These are phyloP conservation scores for Solanum sejunctum DNA, from an alignment of 257 asterid species.

Conservation along the genomic window DNA sequence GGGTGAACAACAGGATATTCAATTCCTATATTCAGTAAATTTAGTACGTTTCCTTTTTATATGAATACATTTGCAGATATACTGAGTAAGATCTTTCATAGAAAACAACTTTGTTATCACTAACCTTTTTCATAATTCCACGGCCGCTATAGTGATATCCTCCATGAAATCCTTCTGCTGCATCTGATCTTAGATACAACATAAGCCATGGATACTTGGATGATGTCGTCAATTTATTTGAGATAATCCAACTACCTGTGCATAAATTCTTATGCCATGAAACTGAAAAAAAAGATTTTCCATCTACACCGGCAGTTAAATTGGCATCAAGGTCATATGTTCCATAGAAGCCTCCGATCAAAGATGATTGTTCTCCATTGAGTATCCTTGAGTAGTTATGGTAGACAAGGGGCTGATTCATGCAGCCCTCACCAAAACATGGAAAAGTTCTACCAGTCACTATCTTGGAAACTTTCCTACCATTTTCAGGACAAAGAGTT, in stretches of 20 bases:
- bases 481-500: slow-evolving; percentile 74
- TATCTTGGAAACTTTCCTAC: slow-evolving; percentile 52
- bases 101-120: background rate
- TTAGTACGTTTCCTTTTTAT: background rate
- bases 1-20: background rate
- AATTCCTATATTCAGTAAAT: background rate
- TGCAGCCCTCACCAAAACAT: slow-evolving; percentile 78
- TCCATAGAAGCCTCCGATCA: slow-evolving; percentile 73
- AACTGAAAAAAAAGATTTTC: slow-evolving; percentile 42
- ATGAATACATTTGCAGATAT: background rate
- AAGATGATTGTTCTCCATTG: slow-evolving; percentile 14
- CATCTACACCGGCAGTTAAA: slow-evolving; percentile 24
- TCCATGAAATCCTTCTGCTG: slow-evolving; percentile 59
- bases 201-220: slow-evolving; percentile 80
- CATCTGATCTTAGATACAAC: slow-evolving; percentile 77
- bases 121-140: slow-evolving; percentile 61
- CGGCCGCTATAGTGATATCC: slow-evolving; percentile 79
- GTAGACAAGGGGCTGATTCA: slow-evolving; percentile 79
- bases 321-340: slow-evolving; percentile 68
- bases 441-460: slow-evolving; percentile 59
- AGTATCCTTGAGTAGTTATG: slow-evolving; percentile 39
- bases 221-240: slow-evolving; percentile 55
- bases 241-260: slow-evolving; percentile 57
- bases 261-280: slow-evolving; percentile 56
- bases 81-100: background rate